Evolutionary conservation across 495 filamentous ascomycete species (phyloP).

Genomic region (Sordaria brevicollis): DNA sequence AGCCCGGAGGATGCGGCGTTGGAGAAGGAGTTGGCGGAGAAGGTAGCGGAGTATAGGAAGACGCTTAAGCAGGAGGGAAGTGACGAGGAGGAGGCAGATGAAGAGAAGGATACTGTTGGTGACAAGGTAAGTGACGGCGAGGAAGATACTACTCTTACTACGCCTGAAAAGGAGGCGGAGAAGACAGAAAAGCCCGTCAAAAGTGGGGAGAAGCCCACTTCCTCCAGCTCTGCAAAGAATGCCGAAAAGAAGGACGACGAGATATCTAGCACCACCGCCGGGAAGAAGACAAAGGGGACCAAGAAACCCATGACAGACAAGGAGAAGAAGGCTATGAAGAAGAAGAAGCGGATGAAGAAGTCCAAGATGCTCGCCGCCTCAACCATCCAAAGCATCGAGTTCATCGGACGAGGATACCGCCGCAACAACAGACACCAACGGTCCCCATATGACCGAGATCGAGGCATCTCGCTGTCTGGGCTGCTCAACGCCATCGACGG

Average conservation of each 20-base stretch:
- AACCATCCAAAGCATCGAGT: background rate
- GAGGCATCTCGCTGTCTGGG: constrained; percentile 59
- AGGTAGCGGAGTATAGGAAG: background rate
- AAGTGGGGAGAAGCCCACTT: background rate
- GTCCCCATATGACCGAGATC: constrained; percentile 12
- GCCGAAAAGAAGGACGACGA: background rate
- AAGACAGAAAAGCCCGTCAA: background rate
- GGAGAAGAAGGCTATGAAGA: constrained; percentile 2
- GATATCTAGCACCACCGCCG: background rate
- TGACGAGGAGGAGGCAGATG: constrained; percentile 14
- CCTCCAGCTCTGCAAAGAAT: background rate
- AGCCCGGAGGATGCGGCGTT: background rate
- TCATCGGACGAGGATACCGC: background rate
- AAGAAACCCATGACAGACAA: constrained; percentile 1
- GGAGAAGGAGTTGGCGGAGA: background rate
- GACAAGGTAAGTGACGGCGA: no score
- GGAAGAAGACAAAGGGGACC: constrained; percentile 3
- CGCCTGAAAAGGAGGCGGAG: background rate
- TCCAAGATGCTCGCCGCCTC: constrained; percentile 20
- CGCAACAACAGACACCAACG: background rate
- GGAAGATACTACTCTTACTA: constrained; percentile 6
- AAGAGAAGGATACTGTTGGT: background rate
- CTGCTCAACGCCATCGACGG: constrained; percentile 80
- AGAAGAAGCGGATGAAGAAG: constrained; percentile 20
- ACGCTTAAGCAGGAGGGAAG: background rate